A percentile compares a stretch with the other conserved stretches of the same genome.
phyloP scores from a whole-genome alignment of 2,329 filamentous ascomycete species.

The Iodosphaeria phyllophila region DNA sequence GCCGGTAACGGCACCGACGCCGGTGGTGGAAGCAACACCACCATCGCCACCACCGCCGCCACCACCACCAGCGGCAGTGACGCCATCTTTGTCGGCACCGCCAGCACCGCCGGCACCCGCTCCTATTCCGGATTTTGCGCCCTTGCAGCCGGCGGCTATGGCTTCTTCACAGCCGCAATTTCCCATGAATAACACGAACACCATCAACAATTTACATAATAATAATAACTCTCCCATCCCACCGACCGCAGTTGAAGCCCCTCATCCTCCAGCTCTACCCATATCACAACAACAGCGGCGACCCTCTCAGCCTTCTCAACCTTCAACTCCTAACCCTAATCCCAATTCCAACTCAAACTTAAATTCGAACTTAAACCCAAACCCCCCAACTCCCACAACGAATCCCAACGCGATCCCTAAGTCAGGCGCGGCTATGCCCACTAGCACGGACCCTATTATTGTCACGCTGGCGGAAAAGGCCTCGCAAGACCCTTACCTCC shows the following conservation, averaged over 20 bases:
- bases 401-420: conserved; percentile 5
- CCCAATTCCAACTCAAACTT: conserved; percentile 2
- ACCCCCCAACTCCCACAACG: too few relatives aligned
- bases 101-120: conserved; percentile 2
- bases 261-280: too few relatives aligned
- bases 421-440: conserved; percentile 12
- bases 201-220: too few relatives aligned
- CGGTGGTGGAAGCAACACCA: conserved; percentile 2
- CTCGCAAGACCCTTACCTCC: conserved; percentile 51
- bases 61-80: conserved; percentile 3
- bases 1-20: conserved; percentile 1
- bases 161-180: too few relatives aligned
- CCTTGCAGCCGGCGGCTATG: too few relatives aligned
- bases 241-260: too few relatives aligned
- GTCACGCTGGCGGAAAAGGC: conserved; percentile 61
- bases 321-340: too few relatives aligned
- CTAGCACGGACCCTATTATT: conserved; percentile 54
- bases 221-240: too few relatives aligned
- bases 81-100: conserved; percentile 3
- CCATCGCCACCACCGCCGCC: conserved; percentile 5
- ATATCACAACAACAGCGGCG: too few relatives aligned
- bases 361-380: too few relatives aligned
- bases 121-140: conserved; percentile 1
- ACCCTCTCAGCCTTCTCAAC: too few relatives aligned
- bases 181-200: too few relatives aligned